phyloP scores from a whole-genome alignment of 2,329 filamentous ascomycete species.

The Ceratocystis smalleyi region DNA sequence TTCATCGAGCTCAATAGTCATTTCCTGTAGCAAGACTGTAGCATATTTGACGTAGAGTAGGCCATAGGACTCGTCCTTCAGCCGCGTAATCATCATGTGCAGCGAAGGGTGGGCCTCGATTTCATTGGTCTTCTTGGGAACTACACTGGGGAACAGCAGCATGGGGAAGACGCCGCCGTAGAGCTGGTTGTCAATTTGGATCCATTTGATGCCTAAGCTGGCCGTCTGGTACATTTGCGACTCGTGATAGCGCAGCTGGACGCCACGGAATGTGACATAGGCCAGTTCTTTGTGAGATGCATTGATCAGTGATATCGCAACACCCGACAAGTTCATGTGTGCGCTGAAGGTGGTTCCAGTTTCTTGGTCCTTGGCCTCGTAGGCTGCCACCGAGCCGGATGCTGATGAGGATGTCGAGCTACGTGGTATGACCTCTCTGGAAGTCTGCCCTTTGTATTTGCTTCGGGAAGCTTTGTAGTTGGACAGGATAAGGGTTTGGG shows the following conservation, averaged over 20 bases:
- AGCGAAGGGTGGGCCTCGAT: conserved; percentile 93
- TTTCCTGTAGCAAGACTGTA: conserved; percentile 82
- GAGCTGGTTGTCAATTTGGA: conserved; percentile 95
- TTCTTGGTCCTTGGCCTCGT: conserved; percentile 87
- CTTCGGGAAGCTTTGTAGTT: conserved; percentile 91
- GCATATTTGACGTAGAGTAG: conserved; percentile 98
- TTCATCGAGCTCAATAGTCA: conserved; percentile 95
- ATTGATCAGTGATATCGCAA: conserved; percentile 89
- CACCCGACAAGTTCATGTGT: conserved; percentile 71
- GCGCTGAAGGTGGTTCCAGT: conserved; percentile 79
- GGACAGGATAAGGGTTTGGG: conserved; percentile 81
- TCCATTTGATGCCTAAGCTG: conserved; percentile 89
- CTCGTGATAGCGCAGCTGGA: conserved; percentile 80
- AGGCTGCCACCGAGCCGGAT: conserved; percentile 33
- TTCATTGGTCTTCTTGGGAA: conserved; percentile 91
- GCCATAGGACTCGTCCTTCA: conserved; percentile 97
- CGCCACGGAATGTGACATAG: conserved; percentile 82
- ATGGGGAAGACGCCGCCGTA: conserved; percentile 98
- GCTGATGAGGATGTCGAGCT: conserved; percentile 2
- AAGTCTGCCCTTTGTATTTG: conserved; percentile 43
- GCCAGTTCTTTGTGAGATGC: conserved; percentile 80
- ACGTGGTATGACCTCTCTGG: conserved; percentile 3
- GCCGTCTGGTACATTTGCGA: conserved; percentile 88
- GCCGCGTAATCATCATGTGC: conserved; percentile 76
- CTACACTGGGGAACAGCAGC: conserved; percentile 89